These are phyloP conservation scores for Knoxia roxburghii DNA, from an alignment of 257 asterid genomes.

Conservation along the genomic window DNA sequence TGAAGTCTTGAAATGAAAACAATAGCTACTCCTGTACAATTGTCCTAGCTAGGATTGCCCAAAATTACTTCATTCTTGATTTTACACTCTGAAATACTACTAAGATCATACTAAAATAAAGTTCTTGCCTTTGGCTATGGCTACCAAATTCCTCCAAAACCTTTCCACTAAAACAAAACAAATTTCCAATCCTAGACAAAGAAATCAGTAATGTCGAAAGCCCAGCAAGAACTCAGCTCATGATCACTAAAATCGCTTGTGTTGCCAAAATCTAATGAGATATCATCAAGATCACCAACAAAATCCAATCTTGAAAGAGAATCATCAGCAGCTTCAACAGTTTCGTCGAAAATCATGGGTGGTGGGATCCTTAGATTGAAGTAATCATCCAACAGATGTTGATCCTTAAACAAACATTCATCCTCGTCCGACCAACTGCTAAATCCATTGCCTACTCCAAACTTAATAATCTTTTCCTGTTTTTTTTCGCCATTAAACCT, in stretches of 20 bases:
- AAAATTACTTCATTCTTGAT: no score
- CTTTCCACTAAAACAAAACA: no score
- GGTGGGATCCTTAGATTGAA: constrained; percentile 33
- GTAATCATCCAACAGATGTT: constrained; percentile 24
- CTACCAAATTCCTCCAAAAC: no score
- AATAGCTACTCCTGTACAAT: no score
- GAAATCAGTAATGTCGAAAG: constrained; percentile 40
- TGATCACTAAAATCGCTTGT: not conserved
- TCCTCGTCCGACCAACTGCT: not conserved
- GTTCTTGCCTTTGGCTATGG: no score
- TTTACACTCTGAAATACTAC: no score
- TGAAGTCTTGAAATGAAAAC: no score
- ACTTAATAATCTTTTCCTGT: no score
- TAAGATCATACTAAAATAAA: no score
- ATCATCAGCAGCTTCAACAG: not conserved
- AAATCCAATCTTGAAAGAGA: not conserved
- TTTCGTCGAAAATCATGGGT: constrained; percentile 35
- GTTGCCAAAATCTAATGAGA: constrained; percentile 22
- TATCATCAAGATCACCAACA: constrained; percentile 1
- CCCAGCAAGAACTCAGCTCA: constrained; percentile 23
- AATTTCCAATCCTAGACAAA: no score
- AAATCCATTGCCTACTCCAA: not conserved
- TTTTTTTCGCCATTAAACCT: not conserved
- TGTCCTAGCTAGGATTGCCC: no score
- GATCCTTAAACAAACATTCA: constrained; percentile 38